Evolutionary conservation across 2,329 filamentous ascomycete genomes (phyloP).

Genomic region (Graphilbum sp.): DNA sequence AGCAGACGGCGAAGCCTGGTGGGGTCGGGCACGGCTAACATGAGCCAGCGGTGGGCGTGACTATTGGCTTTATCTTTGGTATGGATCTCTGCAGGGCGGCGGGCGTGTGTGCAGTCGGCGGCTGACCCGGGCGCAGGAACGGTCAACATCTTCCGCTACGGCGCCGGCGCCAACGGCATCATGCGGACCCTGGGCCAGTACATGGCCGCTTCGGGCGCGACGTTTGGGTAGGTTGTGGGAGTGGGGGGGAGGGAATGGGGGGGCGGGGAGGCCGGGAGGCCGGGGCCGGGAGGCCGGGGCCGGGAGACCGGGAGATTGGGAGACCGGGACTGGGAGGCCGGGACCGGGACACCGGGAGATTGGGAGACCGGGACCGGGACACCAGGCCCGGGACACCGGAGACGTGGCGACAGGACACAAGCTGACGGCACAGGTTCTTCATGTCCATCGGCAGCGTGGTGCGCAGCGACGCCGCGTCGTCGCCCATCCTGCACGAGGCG

Average conservation of each 20-base stretch:
- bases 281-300: too few species aligned
- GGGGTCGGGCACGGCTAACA: conserved; percentile 14
- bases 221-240: conserved; percentile 59
- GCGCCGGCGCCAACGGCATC: conserved; percentile 82
- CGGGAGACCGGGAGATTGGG: too few species aligned
- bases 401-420: not conserved
- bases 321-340: too few species aligned
- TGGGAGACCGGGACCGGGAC: too few species aligned
- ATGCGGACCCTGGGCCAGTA: conserved; percentile 91
- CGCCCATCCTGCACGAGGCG: conserved; percentile 56
- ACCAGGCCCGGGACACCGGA: too few species aligned
- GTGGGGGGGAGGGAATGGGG: not conserved
- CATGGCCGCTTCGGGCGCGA: conserved; percentile 88
- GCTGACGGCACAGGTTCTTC: conserved; percentile 51
- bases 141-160: conserved; percentile 89
- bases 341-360: too few species aligned
- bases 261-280: too few species aligned
- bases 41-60: conserved; percentile 66
- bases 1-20: too few species aligned
- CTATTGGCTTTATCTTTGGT: conserved; percentile 98
- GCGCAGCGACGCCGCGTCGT: conserved; percentile 64
- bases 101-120: too few species aligned
- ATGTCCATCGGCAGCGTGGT: conserved; percentile 98
- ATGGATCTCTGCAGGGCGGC: too few species aligned
- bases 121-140: too few species aligned